Base-by-base conservation (phyloP, 78 protist species). In the Protostelium mycophagum region DNA sequence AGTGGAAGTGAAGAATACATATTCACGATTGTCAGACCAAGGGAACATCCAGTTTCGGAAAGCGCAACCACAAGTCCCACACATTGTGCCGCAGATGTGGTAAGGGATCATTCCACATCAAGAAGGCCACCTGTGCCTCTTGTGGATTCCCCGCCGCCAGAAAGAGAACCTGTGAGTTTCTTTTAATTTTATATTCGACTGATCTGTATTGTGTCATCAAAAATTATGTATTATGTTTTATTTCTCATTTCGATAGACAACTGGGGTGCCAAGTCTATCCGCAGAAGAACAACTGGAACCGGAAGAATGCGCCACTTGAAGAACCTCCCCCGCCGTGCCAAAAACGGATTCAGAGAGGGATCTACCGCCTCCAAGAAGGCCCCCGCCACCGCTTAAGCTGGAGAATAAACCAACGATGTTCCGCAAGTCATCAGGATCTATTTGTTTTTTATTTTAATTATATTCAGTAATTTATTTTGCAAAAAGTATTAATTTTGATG, bases 241-340 rank as follows among this genome's bases (percentile, higher is more conserved):
- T 29, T 29, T 37, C 86, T 1, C 31, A 51, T 51, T 5, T 51
- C 73, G 5, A 51, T 16, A 51, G 73, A 91, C 97, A 91, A 94
- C 95, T 97, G 98, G 99, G n/a, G 89, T 29, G 51, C 88, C 73
- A 98, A 98, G 98, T 96, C 99, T 83, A 89, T 87, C 51, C 98
- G 99, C 93, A 96, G 99, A 88, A 93, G 96, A 91, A 98, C 99
- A 38, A 97, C 99, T 86, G 99, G 99, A 36, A 97, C 99, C 63
- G 99, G 99, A 85, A 97, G 99, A 91, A 91, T 91, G 93, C 92
- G 98, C 83, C 91, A 98, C 96, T 88, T 98, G 35, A 95, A 95
- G 94, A 36, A 85, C 38, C 92, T 92, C 10, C 91, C 90, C 88
- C 87, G 88, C 92, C 89, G 91, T 83, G 88, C 89, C 95, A 92